Percentiles rank a stretch among this genome's conserved stretches.
Conservation (phyloP, 768 basidiomycete species). For the Pulveroboletus frians region DNA sequence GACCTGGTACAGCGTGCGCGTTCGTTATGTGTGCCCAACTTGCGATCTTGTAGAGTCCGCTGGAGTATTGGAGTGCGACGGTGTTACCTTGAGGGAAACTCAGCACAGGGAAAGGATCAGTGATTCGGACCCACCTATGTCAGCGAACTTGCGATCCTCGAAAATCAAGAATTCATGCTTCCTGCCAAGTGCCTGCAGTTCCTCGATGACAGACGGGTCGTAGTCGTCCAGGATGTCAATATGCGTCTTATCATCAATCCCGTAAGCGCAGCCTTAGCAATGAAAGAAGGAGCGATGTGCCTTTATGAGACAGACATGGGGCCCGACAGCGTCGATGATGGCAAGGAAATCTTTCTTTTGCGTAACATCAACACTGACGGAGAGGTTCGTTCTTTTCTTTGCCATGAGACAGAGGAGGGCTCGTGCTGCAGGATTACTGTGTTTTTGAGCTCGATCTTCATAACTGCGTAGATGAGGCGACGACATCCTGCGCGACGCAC, state of each 20-base stretch:
- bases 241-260: conserved; percentile 67
- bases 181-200: conserved; percentile 61
- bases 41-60: conserved; percentile 89
- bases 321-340: conserved; percentile 85
- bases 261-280: conserved; percentile 18
- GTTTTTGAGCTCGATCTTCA: conserved; percentile 49
- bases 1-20: conserved; percentile 94
- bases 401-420: conserved; percentile 77
- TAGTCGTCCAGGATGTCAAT: conserved; percentile 95
- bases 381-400: conserved; percentile 85
- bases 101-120: not conserved
- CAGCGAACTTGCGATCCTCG: conserved; percentile 98
- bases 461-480: conserved; percentile 50
- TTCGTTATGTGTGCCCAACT: conserved; percentile 97
- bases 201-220: conserved; percentile 60
- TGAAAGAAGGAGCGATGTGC: conserved; percentile 36
- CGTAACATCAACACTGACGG: conserved; percentile 94
- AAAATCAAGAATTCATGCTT: conserved; percentile 95
- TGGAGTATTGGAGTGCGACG: conserved; percentile 89
- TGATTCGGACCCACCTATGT: conserved; percentile 66
- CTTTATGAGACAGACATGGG: conserved; percentile 92
- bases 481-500: conserved; percentile 16
- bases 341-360: conserved; percentile 70
- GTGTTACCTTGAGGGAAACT: conserved; percentile 73
- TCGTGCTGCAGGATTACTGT: conserved; percentile 73